These are phyloP conservation scores for Cryptococcus hybrid DNA, from an alignment of 1,284 basidiomycete genomes.

Conservation along the genomic window DNA sequence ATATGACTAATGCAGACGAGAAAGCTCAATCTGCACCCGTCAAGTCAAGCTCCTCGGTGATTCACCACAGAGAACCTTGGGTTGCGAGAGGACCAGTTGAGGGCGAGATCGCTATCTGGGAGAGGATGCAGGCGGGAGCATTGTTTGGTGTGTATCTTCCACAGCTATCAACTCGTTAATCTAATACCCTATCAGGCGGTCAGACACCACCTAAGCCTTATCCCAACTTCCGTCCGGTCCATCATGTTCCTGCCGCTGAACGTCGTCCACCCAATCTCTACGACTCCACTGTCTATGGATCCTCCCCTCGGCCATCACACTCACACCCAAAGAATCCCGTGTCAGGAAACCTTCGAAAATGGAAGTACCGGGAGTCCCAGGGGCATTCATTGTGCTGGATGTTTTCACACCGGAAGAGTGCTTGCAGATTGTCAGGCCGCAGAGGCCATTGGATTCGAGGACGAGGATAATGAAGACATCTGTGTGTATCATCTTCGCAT, in stretches of 20 bases:
- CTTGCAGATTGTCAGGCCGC: slow-evolving; percentile 53
- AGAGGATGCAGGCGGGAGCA: slow-evolving; percentile 33
- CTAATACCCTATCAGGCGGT: slow-evolving; percentile 2
- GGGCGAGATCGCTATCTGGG: slow-evolving; percentile 42
- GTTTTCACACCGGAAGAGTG: slow-evolving; percentile 56
- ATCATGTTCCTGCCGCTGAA: slow-evolving; percentile 48
- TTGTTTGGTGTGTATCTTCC: slow-evolving; percentile 24
- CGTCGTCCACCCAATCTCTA: slow-evolving; percentile 56
- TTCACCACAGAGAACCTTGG: slow-evolving; percentile 27
- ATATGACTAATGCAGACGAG: slow-evolving; percentile 14
- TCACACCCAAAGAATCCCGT: slow-evolving; percentile 45
- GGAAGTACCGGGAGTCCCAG: slow-evolving; percentile 52
- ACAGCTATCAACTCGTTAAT: not conserved
- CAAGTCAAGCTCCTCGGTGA: slow-evolving; percentile 14
- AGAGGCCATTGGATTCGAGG: slow-evolving; percentile 55
- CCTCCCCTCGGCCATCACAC: slow-evolving; percentile 49
- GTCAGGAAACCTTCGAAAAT: slow-evolving; percentile 17
- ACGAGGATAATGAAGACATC: slow-evolving; percentile 55
- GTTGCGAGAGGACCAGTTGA: slow-evolving; percentile 29
- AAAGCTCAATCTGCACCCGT: slow-evolving; percentile 9
- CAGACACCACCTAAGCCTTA: slow-evolving; percentile 19
- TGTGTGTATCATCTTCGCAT: slow-evolving; percentile 26
- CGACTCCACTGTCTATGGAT: slow-evolving; percentile 55
- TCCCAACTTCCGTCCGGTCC: slow-evolving; percentile 32
- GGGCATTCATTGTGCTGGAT: slow-evolving; percentile 55